A percentile compares a stretch with the other conserved stretches of the same genome.
These are phyloP conservation scores for Vickermania spadyakhi DNA, from an alignment of 208 protist species.

Conservation along the genomic window DNA sequence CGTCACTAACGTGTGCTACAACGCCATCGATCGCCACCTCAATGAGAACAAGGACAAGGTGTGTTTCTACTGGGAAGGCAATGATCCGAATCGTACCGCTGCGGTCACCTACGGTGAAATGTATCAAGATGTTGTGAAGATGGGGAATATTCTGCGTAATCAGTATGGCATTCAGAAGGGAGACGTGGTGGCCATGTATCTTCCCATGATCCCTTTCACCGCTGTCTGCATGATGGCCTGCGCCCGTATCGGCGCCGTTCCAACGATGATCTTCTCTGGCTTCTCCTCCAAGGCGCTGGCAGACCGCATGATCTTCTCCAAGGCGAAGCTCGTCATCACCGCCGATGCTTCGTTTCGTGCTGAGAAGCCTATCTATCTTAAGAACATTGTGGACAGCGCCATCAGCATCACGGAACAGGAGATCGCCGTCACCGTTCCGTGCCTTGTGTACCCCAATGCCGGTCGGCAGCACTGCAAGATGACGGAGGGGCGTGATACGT, in stretches of 20 bases:
- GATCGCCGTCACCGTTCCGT: constrained; percentile 3
- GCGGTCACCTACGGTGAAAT: constrained; percentile 85
- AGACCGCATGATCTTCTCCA: constrained; percentile 44
- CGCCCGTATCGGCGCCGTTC: constrained; percentile 94
- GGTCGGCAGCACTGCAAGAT: constrained; percentile 34
- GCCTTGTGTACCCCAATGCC: constrained; percentile 46
- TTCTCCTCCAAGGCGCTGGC: constrained; percentile 64
- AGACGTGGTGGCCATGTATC: constrained; percentile 93
- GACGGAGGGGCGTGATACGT: constrained; percentile 60
- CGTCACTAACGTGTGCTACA: constrained; percentile 73
- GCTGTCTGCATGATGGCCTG: constrained; percentile 94
- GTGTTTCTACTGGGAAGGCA: constrained; percentile 87
- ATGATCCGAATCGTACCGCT: constrained; percentile 37
- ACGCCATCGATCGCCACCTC: constrained; percentile 83
- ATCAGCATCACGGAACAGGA: constrained; percentile 9
- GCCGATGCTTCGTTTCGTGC: constrained; percentile 78
- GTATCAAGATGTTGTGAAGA: constrained; percentile 61
- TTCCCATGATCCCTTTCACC: constrained; percentile 94
- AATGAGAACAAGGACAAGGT: constrained; percentile 47
- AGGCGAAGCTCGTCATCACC: constrained; percentile 68
- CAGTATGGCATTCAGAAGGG: constrained; percentile 87
- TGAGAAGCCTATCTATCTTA: constrained; percentile 84
- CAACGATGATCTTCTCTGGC: constrained; percentile 77
- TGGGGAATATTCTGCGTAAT: constrained; percentile 87
- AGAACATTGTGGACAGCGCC: constrained; percentile 79